Conservation (phyloP, 139 green algal species). For the Axilococcus clingmanii region DNA sequence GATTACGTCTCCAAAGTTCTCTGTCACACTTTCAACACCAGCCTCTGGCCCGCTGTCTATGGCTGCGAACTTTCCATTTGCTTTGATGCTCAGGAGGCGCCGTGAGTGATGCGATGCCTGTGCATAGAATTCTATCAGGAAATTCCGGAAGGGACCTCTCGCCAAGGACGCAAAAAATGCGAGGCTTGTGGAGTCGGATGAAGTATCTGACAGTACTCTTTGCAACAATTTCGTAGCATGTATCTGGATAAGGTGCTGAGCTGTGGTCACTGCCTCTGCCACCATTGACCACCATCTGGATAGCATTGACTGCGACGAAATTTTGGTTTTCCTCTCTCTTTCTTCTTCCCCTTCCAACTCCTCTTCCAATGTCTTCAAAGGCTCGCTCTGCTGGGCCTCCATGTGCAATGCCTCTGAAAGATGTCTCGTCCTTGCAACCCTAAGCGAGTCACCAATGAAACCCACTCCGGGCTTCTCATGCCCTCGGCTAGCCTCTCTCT, state of each 20-base stretch:
- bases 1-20: background rate
- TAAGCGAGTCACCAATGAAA: background rate
- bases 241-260: background rate
- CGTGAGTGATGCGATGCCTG: constrained; percentile 60
- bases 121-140: constrained; percentile 59
- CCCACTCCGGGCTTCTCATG: background rate
- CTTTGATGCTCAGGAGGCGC: constrained; percentile 53
- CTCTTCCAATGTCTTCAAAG: background rate
- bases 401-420: background rate
- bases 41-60: constrained; percentile 8
- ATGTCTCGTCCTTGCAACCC: background rate
- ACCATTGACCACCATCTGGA: background rate
- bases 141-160: constrained; percentile 15
- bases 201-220: constrained; percentile 47
- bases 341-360: background rate
- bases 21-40: background rate
- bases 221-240: background rate
- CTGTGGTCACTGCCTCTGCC: background rate
- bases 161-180: constrained; percentile 20
- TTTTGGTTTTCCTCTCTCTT: background rate
- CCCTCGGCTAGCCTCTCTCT: no score
- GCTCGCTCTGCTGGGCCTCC: background rate
- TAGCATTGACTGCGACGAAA: background rate
- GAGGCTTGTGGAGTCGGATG: constrained; percentile 30
- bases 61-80: constrained; percentile 72